phyloP scores from a whole-genome alignment of 805 yeast species.

The Pichia manshurica region DNA sequence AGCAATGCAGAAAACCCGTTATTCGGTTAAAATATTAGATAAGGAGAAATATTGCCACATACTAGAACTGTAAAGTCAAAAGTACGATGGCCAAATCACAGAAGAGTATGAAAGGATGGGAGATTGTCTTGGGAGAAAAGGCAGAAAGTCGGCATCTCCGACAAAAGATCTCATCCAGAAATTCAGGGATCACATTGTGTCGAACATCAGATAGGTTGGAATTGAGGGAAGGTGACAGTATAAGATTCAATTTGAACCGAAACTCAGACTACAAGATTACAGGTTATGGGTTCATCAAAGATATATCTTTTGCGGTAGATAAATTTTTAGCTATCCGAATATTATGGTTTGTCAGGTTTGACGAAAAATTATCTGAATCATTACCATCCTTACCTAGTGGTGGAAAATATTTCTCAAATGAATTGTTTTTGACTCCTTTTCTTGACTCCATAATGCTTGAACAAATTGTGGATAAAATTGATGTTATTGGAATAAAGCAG shows the following conservation, averaged over 20 bases:
- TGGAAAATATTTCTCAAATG: constrained; percentile 32
- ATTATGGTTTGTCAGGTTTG: constrained; percentile 39
- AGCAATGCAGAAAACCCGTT: no score
- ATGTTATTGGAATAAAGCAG: constrained; percentile 36
- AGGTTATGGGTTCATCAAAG: constrained; percentile 43
- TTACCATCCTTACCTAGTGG: constrained; percentile 25
- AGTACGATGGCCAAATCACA: constrained; percentile 25
- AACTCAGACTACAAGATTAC: constrained; percentile 23
- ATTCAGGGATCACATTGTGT: constrained; percentile 28
- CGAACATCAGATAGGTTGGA: constrained; percentile 44
- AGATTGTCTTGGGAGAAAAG: constrained; percentile 17
- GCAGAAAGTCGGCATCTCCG: constrained; percentile 23
- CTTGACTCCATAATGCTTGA: constrained; percentile 37
- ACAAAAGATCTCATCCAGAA: neutral
- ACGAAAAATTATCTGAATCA: constrained; percentile 27
- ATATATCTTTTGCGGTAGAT: constrained; percentile 45
- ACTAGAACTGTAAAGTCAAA: no score
- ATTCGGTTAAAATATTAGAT: no score
- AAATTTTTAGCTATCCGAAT: constrained; percentile 44
- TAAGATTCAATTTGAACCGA: constrained; percentile 30
- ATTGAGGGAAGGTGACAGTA: constrained; percentile 47
- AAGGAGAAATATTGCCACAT: no score
- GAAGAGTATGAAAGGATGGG: constrained; percentile 35
- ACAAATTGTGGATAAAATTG: constrained; percentile 41
- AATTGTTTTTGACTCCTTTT: constrained; percentile 51